A percentile compares a stretch with the other conserved stretches of the same genome.
Conservation (phyloP, 2,329 filamentous ascomycete species). For the Xylaria sp. region DNA sequence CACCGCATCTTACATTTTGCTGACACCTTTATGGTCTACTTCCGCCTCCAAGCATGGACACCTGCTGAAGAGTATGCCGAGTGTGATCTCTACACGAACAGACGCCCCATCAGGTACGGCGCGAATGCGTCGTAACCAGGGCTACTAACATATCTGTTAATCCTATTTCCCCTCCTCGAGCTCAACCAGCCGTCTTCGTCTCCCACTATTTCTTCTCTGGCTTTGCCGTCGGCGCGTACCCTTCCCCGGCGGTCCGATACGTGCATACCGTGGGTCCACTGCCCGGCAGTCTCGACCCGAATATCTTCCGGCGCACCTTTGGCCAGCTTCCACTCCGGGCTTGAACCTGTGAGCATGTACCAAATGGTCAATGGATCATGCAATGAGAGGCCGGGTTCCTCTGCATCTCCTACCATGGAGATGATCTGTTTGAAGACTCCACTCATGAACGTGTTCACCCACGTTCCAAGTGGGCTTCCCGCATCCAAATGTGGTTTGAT, state of each 20-base stretch:
- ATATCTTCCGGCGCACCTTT: slow-evolving; percentile 78
- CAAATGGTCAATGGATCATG: slow-evolving; percentile 84
- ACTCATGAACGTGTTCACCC: slow-evolving; percentile 77
- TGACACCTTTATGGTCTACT: slow-evolving; percentile 44
- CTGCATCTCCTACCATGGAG: slow-evolving; percentile 67
- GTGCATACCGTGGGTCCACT: slow-evolving; percentile 95
- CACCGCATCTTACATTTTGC: slow-evolving; percentile 43
- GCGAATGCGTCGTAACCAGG: slow-evolving; percentile 77
- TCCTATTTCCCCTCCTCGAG: slow-evolving; percentile 77
- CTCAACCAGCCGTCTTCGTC: slow-evolving; percentile 84
- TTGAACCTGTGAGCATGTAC: slow-evolving; percentile 75
- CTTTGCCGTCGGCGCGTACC: slow-evolving; percentile 62
- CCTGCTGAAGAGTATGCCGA: neutral
- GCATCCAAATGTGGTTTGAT: slow-evolving; percentile 66
- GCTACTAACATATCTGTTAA: slow-evolving; percentile 77
- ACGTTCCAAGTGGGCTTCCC: slow-evolving; percentile 78
- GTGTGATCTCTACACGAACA: slow-evolving; percentile 64
- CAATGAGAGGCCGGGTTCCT: slow-evolving; percentile 70
- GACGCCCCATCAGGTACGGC: slow-evolving; percentile 69
- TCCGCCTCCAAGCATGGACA: slow-evolving; percentile 21
- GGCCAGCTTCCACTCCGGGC: slow-evolving; percentile 66
- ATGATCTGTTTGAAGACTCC: slow-evolving; percentile 77
- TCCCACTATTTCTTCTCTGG: slow-evolving; percentile 67
- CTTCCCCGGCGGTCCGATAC: slow-evolving; percentile 78
- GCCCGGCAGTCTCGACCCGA: slow-evolving; percentile 86